These are phyloP conservation scores for Exophiala calicioides DNA, from an alignment of 2,329 filamentous ascomycete genomes.

Conservation along the genomic window DNA sequence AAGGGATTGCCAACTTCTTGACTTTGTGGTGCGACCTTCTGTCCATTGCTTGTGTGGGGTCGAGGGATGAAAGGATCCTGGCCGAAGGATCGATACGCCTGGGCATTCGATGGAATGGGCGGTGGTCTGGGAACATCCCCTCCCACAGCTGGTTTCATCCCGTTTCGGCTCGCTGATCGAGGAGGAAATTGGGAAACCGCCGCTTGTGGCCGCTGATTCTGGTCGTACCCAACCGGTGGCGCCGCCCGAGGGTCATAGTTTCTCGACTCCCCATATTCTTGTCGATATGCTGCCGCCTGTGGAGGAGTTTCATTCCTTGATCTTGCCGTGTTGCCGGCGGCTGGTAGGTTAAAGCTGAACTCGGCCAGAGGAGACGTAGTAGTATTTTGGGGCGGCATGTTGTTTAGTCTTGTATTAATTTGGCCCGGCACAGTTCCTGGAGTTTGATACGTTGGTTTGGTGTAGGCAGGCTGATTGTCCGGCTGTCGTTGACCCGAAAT, in stretches of 20 bases:
- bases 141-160: constrained; percentile 15
- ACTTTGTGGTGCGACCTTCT: constrained; percentile 16
- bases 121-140: constrained; percentile 10
- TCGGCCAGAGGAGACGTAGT: constrained; percentile 50
- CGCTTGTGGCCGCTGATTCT: constrained; percentile 7
- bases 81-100: constrained; percentile 20
- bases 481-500: constrained; percentile 17
- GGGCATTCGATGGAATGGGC: constrained; percentile 19
- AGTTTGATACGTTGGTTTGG: constrained; percentile 34
- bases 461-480: constrained; percentile 29
- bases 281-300: constrained; percentile 7
- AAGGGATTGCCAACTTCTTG: constrained; percentile 19
- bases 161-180: constrained; percentile 26
- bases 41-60: constrained; percentile 23
- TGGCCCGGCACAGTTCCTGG: constrained; percentile 14
- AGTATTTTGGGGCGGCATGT: constrained; percentile 45
- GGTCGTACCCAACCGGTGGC: constrained; percentile 8
- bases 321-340: constrained; percentile 4
- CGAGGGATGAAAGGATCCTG: constrained; percentile 19
- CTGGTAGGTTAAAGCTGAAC: constrained; percentile 72
- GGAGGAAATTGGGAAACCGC: constrained; percentile 26
- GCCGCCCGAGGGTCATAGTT: constrained; percentile 3
- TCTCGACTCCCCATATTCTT: constrained; percentile 9
- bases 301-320: constrained; percentile 5
- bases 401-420: constrained; percentile 39